Evolutionary conservation across 2,329 filamentous ascomycete genomes (phyloP), one percentile per base, ranked within the genome.

Genomic region (Paradendryphiella salina): DNA sequence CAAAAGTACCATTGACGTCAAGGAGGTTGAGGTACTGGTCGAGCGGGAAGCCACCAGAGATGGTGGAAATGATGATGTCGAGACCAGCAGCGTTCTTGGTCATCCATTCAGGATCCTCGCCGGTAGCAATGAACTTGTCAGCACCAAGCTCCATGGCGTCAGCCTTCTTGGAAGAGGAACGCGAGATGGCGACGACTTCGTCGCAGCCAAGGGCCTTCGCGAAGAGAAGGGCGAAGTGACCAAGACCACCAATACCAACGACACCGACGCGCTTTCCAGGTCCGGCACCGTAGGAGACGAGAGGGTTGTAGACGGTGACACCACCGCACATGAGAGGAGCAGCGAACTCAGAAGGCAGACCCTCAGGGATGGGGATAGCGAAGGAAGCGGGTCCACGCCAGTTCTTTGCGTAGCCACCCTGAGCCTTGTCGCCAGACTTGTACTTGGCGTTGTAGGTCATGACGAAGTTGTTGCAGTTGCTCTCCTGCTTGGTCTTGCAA

Each of bases 311-410:
- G 34, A 85, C 84, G 1, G 90, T 94, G 54, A 94, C 79, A 57
- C 90, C 90, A 29, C 88, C 90, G 73, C 90, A 95, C 63, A 94
- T 81, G 85, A 92, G 89, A 4, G 88, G 88, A 1, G 88, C 89
- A 1, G 85, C 88, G 43, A 84, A 74, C 42, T 72, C 74, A 32
- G 71, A 76, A 50, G 76, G 67, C 33, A 94, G 81, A 39, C 79
- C 82, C n/a, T 90, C 88, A 14, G 90, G 90, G 56, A 95, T 92
- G 57, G 85, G 85, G 67, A 84, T 82, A 8, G 79, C 80, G 68
- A 82, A 92, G 74, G 89, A 85, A 73, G 90, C 87, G 73, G 92
- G 88, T 1, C 85, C 83, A 53, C 87, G 81, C 41, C 89, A 81
- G 66, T 88, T 82, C 44, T 80, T 82, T 2, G 82, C 76, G 70